These are phyloP conservation scores for Penicillium roqueforti DNA, from an alignment of 495 filamentous ascomycete species.

Conservation along the genomic window DNA sequence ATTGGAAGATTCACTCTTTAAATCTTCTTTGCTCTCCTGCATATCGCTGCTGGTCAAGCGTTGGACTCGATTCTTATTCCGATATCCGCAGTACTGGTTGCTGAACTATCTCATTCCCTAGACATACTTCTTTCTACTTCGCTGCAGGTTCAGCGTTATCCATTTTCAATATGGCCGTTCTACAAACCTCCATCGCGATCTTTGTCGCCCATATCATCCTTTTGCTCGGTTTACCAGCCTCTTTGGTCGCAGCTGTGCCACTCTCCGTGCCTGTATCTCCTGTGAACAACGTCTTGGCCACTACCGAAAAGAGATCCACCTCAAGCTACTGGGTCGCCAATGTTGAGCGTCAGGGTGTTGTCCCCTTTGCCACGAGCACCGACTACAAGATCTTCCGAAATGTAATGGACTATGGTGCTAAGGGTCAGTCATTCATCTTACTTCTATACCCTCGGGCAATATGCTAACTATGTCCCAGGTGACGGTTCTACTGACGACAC, in stretches of 20 bases:
- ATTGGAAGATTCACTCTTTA: slow-evolving; percentile 1
- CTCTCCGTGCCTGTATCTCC: slow-evolving; percentile 34
- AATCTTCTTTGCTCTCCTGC: slow-evolving; percentile 8
- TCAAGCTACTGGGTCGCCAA: slow-evolving; percentile 68
- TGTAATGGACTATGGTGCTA: slow-evolving; percentile 79
- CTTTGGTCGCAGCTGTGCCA: slow-evolving; percentile 43
- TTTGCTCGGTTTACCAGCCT: slow-evolving; percentile 34
- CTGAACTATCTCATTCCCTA: slow-evolving; percentile 26
- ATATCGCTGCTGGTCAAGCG: slow-evolving; percentile 19
- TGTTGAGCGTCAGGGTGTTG: slow-evolving; percentile 66
- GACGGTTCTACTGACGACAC: slow-evolving; percentile 83
- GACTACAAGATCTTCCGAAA: slow-evolving; percentile 79
- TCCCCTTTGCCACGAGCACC: slow-evolving; percentile 55
- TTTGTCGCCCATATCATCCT: slow-evolving; percentile 37
- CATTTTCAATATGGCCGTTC: slow-evolving; percentile 28
- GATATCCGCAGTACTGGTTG: slow-evolving; percentile 29
- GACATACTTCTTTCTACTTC: slow-evolving; percentile 12
- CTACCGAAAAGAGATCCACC: slow-evolving; percentile 12
- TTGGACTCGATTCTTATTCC: background rate
- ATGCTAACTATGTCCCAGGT: slow-evolving; percentile 40
- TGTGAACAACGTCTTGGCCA: slow-evolving; percentile 10
- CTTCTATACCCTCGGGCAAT: slow-evolving; percentile 12
- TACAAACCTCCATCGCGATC: slow-evolving; percentile 28
- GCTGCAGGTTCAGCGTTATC: slow-evolving; percentile 37
- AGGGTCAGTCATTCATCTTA: slow-evolving; percentile 36